phyloP scores from a whole-genome alignment of 306 rosid species.

The Amphicarpaea edgeworthii region DNA sequence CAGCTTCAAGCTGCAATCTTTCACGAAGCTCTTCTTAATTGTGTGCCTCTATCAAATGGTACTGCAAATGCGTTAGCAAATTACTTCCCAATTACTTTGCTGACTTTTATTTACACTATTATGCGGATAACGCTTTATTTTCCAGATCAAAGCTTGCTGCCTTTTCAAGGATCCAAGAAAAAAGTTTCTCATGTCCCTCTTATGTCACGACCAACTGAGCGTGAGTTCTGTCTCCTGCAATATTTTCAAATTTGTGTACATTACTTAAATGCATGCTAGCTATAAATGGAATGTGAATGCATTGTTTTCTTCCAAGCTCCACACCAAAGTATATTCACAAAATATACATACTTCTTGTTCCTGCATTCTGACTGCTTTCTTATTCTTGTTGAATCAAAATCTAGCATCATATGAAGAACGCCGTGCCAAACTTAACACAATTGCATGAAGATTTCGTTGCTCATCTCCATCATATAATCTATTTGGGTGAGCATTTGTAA shows the following conservation, averaged over 20 bases:
- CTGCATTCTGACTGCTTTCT: slow-evolving; percentile 34
- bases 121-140: slow-evolving; percentile 44
- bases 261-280: slow-evolving; percentile 29
- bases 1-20: slow-evolving; percentile 86
- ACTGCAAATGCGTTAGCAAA: slow-evolving; percentile 36
- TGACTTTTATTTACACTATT: slow-evolving; percentile 21
- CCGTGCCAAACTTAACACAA: slow-evolving; percentile 61
- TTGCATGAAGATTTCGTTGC: slow-evolving; percentile 44
- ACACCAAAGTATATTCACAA: background rate
- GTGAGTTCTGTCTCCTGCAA: slow-evolving; percentile 60
- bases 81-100: slow-evolving; percentile 28
- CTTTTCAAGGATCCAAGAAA: slow-evolving; percentile 60
- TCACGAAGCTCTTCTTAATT: slow-evolving; percentile 74
- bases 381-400: slow-evolving; percentile 43
- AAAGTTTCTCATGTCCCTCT: slow-evolving; percentile 71
- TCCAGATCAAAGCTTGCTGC: slow-evolving; percentile 59
- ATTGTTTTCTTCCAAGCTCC: background rate
- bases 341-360: slow-evolving; percentile 1
- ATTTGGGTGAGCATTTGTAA: slow-evolving; percentile 9
- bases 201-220: slow-evolving; percentile 87
- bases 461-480: slow-evolving; percentile 26
- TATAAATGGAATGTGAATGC: slow-evolving; percentile 31
- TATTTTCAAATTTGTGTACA: slow-evolving; percentile 31
- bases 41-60: slow-evolving; percentile 66
- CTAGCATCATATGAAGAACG: slow-evolving; percentile 92